phyloP scores from a whole-genome alignment of 176 grass and related monocot species.

The Poa pratensis region DNA sequence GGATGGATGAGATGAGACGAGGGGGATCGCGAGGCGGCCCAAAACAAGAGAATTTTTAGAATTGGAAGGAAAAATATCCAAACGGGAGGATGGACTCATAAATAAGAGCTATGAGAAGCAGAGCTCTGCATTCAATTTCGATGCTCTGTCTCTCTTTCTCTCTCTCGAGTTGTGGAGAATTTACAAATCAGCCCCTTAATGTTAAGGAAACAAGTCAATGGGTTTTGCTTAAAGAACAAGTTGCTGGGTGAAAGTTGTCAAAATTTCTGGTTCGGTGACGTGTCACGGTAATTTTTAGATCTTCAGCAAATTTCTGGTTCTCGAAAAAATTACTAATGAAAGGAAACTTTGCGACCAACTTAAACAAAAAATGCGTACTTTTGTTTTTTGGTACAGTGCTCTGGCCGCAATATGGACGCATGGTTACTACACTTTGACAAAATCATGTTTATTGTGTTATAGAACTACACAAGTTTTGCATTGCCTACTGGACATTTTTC shows the following conservation, averaged over 20 bases:
- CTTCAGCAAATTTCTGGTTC: too few relatives aligned
- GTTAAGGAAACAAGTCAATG: conserved; percentile 29
- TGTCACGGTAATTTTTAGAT: neutral
- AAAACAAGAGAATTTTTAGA: conserved; percentile 48
- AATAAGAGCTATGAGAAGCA: conserved; percentile 48
- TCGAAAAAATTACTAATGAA: too few relatives aligned
- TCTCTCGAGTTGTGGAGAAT: conserved; percentile 5
- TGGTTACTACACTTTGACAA: conserved; percentile 6
- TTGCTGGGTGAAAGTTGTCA: conserved; percentile 6
- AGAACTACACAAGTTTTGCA: neutral
- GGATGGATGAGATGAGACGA: neutral
- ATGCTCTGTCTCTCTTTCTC: neutral
- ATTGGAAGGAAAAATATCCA: conserved; percentile 39
- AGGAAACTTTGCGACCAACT: neutral
- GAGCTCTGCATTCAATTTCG: conserved; percentile 55
- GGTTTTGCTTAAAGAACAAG: conserved; percentile 43
- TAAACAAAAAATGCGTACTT: neutral
- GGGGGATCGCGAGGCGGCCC: conserved; percentile 11
- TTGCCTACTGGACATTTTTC: neutral
- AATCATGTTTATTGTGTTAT: neutral
- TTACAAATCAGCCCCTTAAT: conserved; percentile 37
- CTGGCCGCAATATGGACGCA: neutral
- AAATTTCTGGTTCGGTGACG: neutral
- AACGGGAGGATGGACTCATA: conserved; percentile 38
- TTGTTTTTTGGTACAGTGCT: neutral